Base-by-base conservation (phyloP, 441 rosid species). In the Breynia disticha region DNA sequence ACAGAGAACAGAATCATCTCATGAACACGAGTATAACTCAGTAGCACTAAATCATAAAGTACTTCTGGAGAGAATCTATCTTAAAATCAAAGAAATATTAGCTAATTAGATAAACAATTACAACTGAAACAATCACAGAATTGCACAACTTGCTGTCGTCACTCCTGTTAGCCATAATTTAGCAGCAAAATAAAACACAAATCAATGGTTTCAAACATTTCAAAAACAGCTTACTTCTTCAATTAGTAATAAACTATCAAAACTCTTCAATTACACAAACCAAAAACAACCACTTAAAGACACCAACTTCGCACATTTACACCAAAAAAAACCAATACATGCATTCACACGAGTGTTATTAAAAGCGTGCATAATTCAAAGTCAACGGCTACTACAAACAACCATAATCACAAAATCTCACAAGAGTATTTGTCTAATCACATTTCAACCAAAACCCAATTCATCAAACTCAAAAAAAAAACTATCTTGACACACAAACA, bases 401-500 rank as follows among this genome's bases (percentile, higher is more conserved):
- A 19, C 6, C 28, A 51, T 32, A 52, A 45, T 28, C 43, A 17
- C 48, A 59, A 15, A 54, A 19, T 50, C 45, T 17, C 17, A 59
- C 50, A 55, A 61, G 63, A 60, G 44, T 24, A 58, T 35, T 37
- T 54, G n/a, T 49, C 16, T 52, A 63, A 51, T 66, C 46, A 19
- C 68, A 55, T 19, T 66, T 17, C 54, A 60, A 45, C 21, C 50
- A 15, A 61, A 48, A 52, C 48, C 58, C 60, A 50, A 16, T 45
- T 19, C 52, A 55, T 17, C n/a, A 21, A 44, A 54, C 21, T n/a
- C 58, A 32, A 12, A 22, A 44, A 28, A 19, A 21, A 59, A 32
- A 16, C 35, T 32, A 43, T 46, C 43, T 11, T 5, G 16, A 48
- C 5, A 11, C 52, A 19, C 24, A 56, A 39, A 41, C 44, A 49